Conservation (phyloP, 2,329 filamentous ascomycete species). For the Biscogniauxia sp. region DNA sequence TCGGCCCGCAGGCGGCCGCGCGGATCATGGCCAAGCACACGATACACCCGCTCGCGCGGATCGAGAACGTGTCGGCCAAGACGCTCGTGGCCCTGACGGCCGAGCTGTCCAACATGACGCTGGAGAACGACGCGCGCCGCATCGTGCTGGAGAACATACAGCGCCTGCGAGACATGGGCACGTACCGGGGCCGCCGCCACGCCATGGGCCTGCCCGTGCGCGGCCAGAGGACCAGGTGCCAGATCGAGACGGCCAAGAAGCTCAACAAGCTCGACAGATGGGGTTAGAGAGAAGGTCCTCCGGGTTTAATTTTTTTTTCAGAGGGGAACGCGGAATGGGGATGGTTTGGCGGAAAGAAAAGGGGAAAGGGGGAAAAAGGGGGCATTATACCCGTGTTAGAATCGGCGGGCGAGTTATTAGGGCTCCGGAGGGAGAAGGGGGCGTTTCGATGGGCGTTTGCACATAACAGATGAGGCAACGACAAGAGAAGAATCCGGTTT, state of each 20-base stretch:
- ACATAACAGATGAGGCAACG: background rate
- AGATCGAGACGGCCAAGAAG: slow-evolving; percentile 59
- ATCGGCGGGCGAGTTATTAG: too few relatives aligned
- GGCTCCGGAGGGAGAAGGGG: too few relatives aligned
- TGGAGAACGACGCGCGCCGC: slow-evolving; percentile 83
- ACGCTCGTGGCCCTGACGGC: slow-evolving; percentile 80
- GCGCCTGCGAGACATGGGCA: slow-evolving; percentile 84
- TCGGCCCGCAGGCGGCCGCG: slow-evolving; percentile 67
- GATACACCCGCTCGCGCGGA: slow-evolving; percentile 78
- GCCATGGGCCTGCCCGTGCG: slow-evolving; percentile 89
- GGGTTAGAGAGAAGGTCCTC: slow-evolving; percentile 3
- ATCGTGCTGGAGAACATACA: slow-evolving; percentile 81
- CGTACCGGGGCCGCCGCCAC: slow-evolving; percentile 84
- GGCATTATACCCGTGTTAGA: background rate
- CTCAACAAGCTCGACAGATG: slow-evolving; percentile 57
- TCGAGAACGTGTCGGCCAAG: slow-evolving; percentile 71
- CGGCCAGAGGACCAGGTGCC: slow-evolving; percentile 83
- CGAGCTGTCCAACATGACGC: slow-evolving; percentile 86
- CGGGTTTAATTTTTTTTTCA: background rate
- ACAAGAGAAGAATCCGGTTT: background rate
- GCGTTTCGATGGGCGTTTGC: background rate
- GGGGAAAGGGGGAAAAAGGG: too few relatives aligned
- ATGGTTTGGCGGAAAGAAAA: too few relatives aligned
- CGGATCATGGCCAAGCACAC: slow-evolving; percentile 84
- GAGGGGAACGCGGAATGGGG: background rate